These are phyloP conservation scores for Galerina marginata DNA, from an alignment of 768 basidiomycete species.

Conservation along the genomic window DNA sequence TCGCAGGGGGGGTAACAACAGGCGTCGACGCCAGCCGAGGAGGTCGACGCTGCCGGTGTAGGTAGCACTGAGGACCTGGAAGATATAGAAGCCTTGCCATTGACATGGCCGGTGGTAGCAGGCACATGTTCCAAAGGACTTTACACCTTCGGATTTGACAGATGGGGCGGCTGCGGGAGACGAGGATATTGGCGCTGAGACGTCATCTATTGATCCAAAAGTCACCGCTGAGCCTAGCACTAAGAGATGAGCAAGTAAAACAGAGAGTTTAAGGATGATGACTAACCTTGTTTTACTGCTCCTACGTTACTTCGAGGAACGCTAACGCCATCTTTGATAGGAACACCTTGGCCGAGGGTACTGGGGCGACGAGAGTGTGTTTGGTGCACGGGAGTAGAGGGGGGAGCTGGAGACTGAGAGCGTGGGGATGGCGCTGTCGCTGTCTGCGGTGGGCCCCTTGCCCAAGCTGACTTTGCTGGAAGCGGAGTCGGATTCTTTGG, in stretches of 20 bases:
- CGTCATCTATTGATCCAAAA: constrained; percentile 91
- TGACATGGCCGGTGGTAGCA: constrained; percentile 55
- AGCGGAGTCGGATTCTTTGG: constrained; percentile 77
- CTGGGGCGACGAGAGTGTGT: constrained; percentile 84
- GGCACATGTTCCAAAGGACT: constrained; percentile 84
- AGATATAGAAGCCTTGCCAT: constrained; percentile 64
- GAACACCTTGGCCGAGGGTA: constrained; percentile 69
- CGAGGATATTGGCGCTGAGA: constrained; percentile 76
- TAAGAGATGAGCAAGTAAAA: constrained; percentile 13
- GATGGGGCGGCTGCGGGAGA: constrained; percentile 75
- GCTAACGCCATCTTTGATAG: constrained; percentile 81
- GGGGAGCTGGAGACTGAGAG: constrained; percentile 77
- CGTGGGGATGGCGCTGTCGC: constrained; percentile 66
- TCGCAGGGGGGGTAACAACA: constrained; percentile 36
- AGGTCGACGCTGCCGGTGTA: constrained; percentile 33
- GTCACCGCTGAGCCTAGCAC: constrained; percentile 69
- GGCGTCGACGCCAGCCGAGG: constrained; percentile 41
- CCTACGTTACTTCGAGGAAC: constrained; percentile 70
- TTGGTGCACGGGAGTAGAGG: constrained; percentile 48
- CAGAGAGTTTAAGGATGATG: constrained; percentile 15
- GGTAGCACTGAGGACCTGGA: constrained; percentile 38
- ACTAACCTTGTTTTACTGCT: constrained; percentile 70
- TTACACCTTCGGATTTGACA: constrained; percentile 75
- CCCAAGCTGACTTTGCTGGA: constrained; percentile 87
- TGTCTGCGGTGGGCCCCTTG: constrained; percentile 82